These are phyloP conservation scores for Arxiozyma slooffiae DNA, from an alignment of 1,139 yeast genomes.

Conservation along the genomic window DNA sequence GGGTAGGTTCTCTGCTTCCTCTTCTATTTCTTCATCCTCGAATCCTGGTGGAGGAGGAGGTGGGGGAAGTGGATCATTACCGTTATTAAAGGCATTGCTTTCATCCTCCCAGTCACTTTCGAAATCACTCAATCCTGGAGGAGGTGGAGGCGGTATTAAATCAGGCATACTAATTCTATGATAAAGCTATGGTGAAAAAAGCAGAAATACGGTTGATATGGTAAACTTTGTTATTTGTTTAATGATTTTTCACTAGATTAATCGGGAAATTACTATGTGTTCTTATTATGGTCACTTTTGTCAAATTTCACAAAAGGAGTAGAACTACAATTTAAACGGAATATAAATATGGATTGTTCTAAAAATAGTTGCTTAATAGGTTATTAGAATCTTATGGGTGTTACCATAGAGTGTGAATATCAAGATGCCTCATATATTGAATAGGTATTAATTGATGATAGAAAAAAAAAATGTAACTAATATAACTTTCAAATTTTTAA, in stretches of 20 bases:
- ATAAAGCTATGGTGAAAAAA: not conserved
- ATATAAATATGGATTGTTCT: not conserved
- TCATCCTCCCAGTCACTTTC: slow-evolving; percentile 3
- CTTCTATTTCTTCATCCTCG: slow-evolving; percentile 3
- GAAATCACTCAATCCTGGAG: slow-evolving; percentile 5
- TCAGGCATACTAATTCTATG: not conserved
- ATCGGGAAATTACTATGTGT: not conserved
- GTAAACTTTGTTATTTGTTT: too few species aligned
- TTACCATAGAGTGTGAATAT: not conserved
- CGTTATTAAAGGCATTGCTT: not conserved
- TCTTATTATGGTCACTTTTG: too few species aligned
- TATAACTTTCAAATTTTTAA: too few species aligned
- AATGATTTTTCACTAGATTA: not conserved
- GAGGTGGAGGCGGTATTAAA: slow-evolving; percentile 8
- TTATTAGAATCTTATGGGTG: not conserved
- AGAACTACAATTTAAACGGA: too few species aligned
- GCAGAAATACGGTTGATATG: too few species aligned
- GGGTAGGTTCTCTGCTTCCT: not conserved
- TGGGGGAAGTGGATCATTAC: not conserved
- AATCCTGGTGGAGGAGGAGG: slow-evolving; percentile 10
- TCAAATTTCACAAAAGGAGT: not conserved
- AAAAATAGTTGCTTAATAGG: too few species aligned
- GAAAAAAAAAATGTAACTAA: too few species aligned
- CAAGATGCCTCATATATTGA: not conserved
- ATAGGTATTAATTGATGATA: not conserved